Evolutionary conservation across 2,329 filamentous ascomycete species (phyloP).

Genomic region (Fusarium kyushuense): DNA sequence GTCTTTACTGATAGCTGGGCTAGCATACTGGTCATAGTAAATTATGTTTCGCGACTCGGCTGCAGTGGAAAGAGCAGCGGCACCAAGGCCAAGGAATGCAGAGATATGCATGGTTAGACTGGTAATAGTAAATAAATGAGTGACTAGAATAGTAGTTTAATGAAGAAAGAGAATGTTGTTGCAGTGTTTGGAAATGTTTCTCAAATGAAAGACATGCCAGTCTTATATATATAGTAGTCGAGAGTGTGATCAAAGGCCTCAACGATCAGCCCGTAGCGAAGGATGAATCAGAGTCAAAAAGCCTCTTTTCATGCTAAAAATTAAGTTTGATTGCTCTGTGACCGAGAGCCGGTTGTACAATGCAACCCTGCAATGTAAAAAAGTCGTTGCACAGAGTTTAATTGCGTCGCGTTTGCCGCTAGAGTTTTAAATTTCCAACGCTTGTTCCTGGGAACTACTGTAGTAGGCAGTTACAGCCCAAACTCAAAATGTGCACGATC

Average conservation of each 20-base stretch:
- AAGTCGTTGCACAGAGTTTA: conserved; percentile 8
- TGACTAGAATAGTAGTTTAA: neutral
- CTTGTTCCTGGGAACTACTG: neutral
- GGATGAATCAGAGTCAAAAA: neutral
- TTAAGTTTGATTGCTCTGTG: conserved; percentile 25
- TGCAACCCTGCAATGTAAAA: neutral
- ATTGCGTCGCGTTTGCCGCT: neutral
- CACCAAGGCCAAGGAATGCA: neutral
- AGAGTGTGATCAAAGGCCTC: neutral
- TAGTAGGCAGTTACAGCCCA: conserved; percentile 1
- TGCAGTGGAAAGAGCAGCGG: conserved; percentile 11
- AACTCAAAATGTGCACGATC: conserved; percentile 15
- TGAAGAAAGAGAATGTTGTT: neutral
- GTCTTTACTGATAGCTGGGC: neutral
- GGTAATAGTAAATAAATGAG: neutral
- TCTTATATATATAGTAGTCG: conserved; percentile 1
- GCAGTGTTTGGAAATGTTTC: neutral
- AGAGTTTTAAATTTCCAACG: conserved; percentile 5
- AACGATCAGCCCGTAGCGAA: neutral
- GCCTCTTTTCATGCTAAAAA: neutral
- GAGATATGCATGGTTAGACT: conserved; percentile 9
- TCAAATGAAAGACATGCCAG: neutral
- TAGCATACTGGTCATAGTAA: conserved; percentile 62
- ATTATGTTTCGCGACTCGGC: conserved; percentile 52
- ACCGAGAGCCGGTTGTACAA: neutral